phyloP scores from a whole-genome alignment of 495 filamentous ascomycete genomes.

The Clavariopsis aquatica region DNA sequence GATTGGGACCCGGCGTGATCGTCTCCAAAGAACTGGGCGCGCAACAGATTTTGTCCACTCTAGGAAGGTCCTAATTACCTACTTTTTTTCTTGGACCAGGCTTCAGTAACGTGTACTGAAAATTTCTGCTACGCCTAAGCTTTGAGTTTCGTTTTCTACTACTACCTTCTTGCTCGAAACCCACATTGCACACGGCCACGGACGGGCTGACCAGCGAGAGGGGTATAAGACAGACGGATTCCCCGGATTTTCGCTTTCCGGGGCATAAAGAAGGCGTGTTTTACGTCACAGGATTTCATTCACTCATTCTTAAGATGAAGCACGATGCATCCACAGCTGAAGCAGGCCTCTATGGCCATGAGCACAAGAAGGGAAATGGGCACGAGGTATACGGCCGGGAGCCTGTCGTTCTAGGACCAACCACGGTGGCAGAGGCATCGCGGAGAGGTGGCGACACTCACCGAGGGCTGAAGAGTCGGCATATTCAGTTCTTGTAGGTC shows the following conservation, averaged over 20 bases:
- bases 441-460: constrained; percentile 30
- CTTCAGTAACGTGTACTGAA: background rate
- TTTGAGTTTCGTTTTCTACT: background rate
- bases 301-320: background rate
- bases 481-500: constrained; percentile 44
- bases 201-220: no score
- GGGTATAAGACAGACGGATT: background rate
- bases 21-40: background rate
- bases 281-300: background rate
- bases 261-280: background rate
- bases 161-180: background rate
- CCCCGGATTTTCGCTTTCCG: background rate
- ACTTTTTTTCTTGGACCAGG: background rate
- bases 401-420: background rate
- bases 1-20: background rate
- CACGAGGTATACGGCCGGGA: constrained; percentile 2
- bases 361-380: background rate
- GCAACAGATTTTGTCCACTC: background rate
- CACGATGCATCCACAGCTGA: constrained; percentile 13
- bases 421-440: constrained; percentile 16
- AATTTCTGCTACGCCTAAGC: background rate
- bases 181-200: no score
- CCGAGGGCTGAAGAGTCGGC: constrained; percentile 41
- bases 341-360: constrained; percentile 1
- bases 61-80: background rate